A percentile compares a stretch with the other conserved stretches of the same genome.
phyloP scores from a whole-genome alignment of 768 basidiomycete genomes.

The Agaricus sinodeliciosus region DNA sequence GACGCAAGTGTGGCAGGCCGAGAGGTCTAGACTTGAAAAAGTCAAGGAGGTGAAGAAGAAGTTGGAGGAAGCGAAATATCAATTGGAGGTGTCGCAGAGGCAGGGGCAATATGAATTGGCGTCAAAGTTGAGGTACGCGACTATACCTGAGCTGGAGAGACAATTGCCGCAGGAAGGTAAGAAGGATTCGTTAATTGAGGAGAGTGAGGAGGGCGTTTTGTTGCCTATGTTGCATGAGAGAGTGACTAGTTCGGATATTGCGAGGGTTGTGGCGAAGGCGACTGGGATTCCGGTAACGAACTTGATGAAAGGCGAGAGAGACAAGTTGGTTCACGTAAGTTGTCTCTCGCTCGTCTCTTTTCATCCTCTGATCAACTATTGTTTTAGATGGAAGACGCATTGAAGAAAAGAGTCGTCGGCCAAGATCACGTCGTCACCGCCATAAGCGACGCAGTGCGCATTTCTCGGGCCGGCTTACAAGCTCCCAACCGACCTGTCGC shows the following conservation, averaged over 20 bases:
- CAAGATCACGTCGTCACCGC: conserved; percentile 86
- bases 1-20: conserved; percentile 68
- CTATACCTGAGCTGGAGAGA: conserved; percentile 74
- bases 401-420: conserved; percentile 74
- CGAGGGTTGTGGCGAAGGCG: conserved; percentile 79
- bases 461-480: conserved; percentile 87
- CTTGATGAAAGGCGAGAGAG: conserved; percentile 81
- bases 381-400: conserved; percentile 77
- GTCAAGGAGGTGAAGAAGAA: conserved; percentile 68
- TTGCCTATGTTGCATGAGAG: conserved; percentile 74
- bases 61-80: conserved; percentile 78
- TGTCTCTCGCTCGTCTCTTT: too few species aligned
- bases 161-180: conserved; percentile 59
- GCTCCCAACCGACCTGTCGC: conserved; percentile 87
- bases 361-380: not conserved
- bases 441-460: conserved; percentile 85
- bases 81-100: conserved; percentile 84
- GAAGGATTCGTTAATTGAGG: conserved; percentile 30
- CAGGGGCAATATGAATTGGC: conserved; percentile 84
- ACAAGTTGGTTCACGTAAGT: conserved; percentile 82
- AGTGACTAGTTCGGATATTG: conserved; percentile 85
- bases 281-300: conserved; percentile 92
- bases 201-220: conserved; percentile 31
- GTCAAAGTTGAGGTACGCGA: conserved; percentile 75
- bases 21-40: conserved; percentile 60